Conservation (phyloP, 2,329 filamentous ascomycete species). For the Mycosphaerella sp. region DNA sequence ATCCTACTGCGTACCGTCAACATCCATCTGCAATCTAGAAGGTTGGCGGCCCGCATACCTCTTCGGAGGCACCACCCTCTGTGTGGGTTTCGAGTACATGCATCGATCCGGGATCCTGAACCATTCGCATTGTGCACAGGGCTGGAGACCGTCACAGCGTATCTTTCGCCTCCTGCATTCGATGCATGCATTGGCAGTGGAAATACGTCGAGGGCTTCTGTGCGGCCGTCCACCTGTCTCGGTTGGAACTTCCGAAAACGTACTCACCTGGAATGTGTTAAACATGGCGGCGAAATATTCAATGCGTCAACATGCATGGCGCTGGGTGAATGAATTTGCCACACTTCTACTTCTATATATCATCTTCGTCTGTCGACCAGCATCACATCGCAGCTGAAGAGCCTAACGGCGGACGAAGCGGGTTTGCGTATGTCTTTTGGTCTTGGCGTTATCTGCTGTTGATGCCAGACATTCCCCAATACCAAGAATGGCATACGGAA, state of each 20-base stretch:
- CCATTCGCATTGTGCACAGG: conserved; percentile 75
- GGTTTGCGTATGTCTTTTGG: not conserved
- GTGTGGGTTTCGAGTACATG: conserved; percentile 73
- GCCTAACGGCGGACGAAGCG: not conserved
- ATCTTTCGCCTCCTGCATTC: conserved; percentile 78
- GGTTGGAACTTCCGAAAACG: conserved; percentile 33
- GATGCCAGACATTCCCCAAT: not conserved
- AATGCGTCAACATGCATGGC: not conserved
- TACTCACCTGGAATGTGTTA: conserved; percentile 39
- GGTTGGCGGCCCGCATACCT: conserved; percentile 51
- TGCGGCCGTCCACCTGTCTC: conserved; percentile 32
- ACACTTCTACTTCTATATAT: not conserved
- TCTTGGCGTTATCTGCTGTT: not conserved
- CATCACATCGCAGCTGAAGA: too few species aligned
- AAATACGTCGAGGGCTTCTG: conserved; percentile 39
- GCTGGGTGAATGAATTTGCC: too few species aligned
- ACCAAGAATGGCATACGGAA: too few species aligned
- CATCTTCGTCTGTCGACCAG: not conserved
- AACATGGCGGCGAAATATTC: conserved; percentile 34
- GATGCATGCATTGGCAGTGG: conserved; percentile 59
- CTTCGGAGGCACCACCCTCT: conserved; percentile 68
- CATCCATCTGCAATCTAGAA: not conserved
- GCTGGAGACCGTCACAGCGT: conserved; percentile 73
- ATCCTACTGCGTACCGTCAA: conserved; percentile 47
- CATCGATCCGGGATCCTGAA: conserved; percentile 74